Base-by-base conservation (phyloP, 768 basidiomycete species). In the Cytidiella melzeri region DNA sequence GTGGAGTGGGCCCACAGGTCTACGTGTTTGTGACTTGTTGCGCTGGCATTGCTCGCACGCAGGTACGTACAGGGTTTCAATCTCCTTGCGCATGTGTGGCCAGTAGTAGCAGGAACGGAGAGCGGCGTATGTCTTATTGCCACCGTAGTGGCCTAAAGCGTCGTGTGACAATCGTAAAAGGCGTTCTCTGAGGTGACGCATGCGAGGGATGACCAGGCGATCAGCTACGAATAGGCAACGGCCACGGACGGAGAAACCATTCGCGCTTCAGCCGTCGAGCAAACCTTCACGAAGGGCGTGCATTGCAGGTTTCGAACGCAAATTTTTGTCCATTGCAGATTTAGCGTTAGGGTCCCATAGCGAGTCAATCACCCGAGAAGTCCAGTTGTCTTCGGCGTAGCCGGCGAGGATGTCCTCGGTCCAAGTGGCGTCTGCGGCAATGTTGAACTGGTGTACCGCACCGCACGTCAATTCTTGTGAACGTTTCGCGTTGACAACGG, bases 61-160 rank as follows among this genome's bases (percentile, higher is more conserved):
- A 51, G 64, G 55, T 0, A 72, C 63, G 11, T 71, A 69, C n/a
- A 53, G 28, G 0, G 43, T 7, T 44, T 65, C 66, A 0, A 72
- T 52, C 26, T 66, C 45, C 0, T 28, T 18, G 0, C 64, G 49
- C 69, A 71, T 71, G 25, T 65, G 57, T 55, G 48, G 54, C 61
- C 52, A 40, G 59, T 55, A 51, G 41, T 45, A 63, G 4, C 21
- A 21, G 27, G 12, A 10, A 1, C 54, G 37, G 0, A 62, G 21
- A 1, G 46, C 25, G 1, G 40, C 48, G 37, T 59, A 52, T 3
- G 55, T 53, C 45, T 62, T 64, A n/a, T 47, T 48, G 4, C 20
- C 4, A 1, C 62, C 57, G 19, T 58, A 55, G 38, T 59, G 62
- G 1, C 59, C 57, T 3, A 55, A 47, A 12, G 45, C 20, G 41